phyloP scores from a whole-genome alignment of 805 yeast species.

The Metschnikowia anglica region DNA sequence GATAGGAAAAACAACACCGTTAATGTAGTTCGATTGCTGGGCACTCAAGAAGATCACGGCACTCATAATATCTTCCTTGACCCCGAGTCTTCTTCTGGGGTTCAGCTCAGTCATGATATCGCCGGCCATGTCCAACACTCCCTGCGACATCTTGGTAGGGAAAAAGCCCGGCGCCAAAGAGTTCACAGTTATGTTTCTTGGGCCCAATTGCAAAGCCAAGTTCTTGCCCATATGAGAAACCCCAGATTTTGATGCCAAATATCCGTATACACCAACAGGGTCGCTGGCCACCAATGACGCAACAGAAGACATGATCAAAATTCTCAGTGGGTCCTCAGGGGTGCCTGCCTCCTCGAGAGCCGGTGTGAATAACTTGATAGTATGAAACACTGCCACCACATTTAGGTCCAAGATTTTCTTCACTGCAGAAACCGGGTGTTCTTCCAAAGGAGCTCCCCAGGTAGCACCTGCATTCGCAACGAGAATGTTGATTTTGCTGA shows the following conservation, averaged over 20 bases:
- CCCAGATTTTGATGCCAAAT: constrained; percentile 73
- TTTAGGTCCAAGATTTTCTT: constrained; percentile 64
- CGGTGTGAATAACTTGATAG: constrained; percentile 64
- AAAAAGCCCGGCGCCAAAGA: constrained; percentile 75
- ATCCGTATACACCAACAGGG: constrained; percentile 65
- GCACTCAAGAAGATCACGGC: constrained; percentile 54
- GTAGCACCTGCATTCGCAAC: constrained; percentile 79
- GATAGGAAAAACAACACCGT: constrained; percentile 65
- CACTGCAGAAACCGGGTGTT: constrained; percentile 60
- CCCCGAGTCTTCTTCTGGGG: constrained; percentile 66
- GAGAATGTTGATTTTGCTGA: constrained; percentile 55
- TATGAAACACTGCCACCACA: constrained; percentile 64
- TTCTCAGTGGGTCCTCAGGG: constrained; percentile 58
- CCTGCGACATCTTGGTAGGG: constrained; percentile 73
- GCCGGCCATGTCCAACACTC: constrained; percentile 52
- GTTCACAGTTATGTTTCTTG: constrained; percentile 65
- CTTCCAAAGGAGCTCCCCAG: constrained; percentile 67
- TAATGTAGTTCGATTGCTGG: constrained; percentile 57
- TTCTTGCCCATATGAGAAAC: constrained; percentile 64
- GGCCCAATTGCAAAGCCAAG: constrained; percentile 66
- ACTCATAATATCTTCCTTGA: constrained; percentile 55
- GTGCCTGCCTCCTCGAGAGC: constrained; percentile 52
- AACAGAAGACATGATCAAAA: constrained; percentile 65
- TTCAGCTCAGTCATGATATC: constrained; percentile 47
- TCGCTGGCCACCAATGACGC: constrained; percentile 49